Evolutionary conservation across 805 yeast genomes (phyloP).

Genomic region (Ogataea sp.): DNA sequence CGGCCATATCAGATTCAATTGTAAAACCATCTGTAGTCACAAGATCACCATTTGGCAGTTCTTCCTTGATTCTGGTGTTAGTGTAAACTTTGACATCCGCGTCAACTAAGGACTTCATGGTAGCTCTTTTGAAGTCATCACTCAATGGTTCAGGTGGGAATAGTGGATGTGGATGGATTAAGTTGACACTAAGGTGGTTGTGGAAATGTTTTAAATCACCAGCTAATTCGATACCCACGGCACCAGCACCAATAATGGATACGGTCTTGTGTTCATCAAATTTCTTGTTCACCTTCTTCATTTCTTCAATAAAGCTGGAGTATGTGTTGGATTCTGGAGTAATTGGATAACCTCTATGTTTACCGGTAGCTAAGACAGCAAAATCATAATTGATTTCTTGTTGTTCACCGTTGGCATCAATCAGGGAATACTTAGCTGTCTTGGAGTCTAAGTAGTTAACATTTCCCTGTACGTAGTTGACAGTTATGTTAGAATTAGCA

Average conservation of each 20-base stretch:
- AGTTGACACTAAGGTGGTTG: constrained; percentile 25
- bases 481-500: not conserved
- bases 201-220: constrained; percentile 33
- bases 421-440: not conserved
- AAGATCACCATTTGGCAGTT: not conserved
- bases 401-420: too few species aligned
- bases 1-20: not conserved
- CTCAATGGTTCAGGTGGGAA: constrained; percentile 26
- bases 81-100: not conserved
- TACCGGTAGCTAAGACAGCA: constrained; percentile 37
- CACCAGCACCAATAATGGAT: constrained; percentile 42
- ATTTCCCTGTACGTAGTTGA: not conserved
- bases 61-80: constrained; percentile 1
- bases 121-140: not conserved
- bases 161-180: constrained; percentile 31
- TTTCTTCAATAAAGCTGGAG: constrained; percentile 31
- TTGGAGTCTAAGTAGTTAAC: not conserved
- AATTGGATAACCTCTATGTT: constrained; percentile 45
- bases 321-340: constrained; percentile 36
- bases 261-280: constrained; percentile 13
- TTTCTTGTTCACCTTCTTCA: constrained; percentile 19
- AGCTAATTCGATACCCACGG: constrained; percentile 40
- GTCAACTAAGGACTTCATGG: not conserved
- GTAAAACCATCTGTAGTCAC: not conserved
- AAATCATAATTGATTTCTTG: constrained; percentile 31